Evolutionary conservation across 495 filamentous ascomycete species (phyloP).

Genomic region (Penicillium ochrochloron): DNA sequence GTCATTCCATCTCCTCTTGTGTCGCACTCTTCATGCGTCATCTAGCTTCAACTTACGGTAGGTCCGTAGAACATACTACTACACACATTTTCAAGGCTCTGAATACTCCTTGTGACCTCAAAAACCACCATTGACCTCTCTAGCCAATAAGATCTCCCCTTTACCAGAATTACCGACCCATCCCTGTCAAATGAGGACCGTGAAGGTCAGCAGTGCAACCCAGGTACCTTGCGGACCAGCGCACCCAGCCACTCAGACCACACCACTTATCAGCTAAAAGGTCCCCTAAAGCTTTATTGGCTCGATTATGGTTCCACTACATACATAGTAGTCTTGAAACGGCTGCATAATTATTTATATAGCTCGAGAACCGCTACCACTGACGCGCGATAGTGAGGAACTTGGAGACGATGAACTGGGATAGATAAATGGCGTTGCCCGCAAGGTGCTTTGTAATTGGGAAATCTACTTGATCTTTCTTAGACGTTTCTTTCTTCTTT

Average conservation of each 20-base stretch:
- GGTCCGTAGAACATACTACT: not conserved
- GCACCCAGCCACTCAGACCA: slow-evolving; percentile 22
- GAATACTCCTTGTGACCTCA: not conserved
- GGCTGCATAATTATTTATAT: slow-evolving; percentile 17
- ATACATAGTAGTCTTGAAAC: slow-evolving; percentile 20
- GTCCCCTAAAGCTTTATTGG: slow-evolving; percentile 19
- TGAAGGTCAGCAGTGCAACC: slow-evolving; percentile 25
- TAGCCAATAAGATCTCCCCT: slow-evolving; percentile 12
- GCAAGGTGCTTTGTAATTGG: slow-evolving; percentile 21
- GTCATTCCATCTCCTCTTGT: not conserved
- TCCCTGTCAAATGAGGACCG: slow-evolving; percentile 31
- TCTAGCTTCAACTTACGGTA: not conserved
- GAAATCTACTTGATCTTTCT: not conserved
- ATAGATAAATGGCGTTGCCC: slow-evolving; percentile 26
- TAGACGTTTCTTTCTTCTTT: not conserved
- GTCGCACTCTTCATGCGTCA: not conserved
- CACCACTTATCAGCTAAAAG: slow-evolving; percentile 29
- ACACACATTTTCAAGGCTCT: not conserved
- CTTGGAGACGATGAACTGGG: slow-evolving; percentile 28
- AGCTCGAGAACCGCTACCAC: slow-evolving; percentile 11
- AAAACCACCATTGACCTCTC: not conserved
- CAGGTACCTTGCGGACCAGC: slow-evolving; percentile 35
- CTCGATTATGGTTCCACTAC: slow-evolving; percentile 1
- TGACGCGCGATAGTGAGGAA: slow-evolving; percentile 27
- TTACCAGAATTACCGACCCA: slow-evolving; percentile 15